phyloP scores from a whole-genome alignment of 2,329 filamentous ascomycete genomes.

The Graphiopsis chlorocephala region DNA sequence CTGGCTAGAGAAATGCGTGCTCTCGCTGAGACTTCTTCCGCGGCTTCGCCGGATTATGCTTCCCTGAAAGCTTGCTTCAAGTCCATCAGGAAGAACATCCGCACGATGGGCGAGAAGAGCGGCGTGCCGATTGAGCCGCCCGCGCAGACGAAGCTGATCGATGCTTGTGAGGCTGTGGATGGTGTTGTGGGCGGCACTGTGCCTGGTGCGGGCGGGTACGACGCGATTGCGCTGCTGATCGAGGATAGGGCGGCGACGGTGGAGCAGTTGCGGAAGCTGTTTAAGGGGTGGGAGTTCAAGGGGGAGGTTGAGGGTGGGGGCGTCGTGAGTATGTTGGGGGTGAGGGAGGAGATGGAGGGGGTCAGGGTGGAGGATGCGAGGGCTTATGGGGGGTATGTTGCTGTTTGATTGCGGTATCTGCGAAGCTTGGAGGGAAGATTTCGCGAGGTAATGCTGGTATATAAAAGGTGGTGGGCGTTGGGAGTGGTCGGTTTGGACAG shows the following conservation, averaged over 20 bases:
- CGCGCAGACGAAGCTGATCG: slow-evolving; percentile 79
- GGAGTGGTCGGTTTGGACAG: no score
- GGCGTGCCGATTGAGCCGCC: slow-evolving; percentile 85
- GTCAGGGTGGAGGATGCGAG: slow-evolving; percentile 42
- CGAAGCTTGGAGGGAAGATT: not conserved
- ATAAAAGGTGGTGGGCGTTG: not conserved
- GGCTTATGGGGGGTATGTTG: slow-evolving; percentile 38
- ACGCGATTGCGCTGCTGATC: slow-evolving; percentile 80
- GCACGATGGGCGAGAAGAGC: slow-evolving; percentile 71
- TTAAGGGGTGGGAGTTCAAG: slow-evolving; percentile 61
- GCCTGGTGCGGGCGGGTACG: slow-evolving; percentile 89
- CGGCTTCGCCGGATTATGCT: slow-evolving; percentile 49
- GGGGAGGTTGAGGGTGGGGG: slow-evolving; percentile 40
- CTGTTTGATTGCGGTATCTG: not conserved
- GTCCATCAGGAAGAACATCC: slow-evolving; percentile 59
- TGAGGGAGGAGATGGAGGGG: slow-evolving; percentile 72
- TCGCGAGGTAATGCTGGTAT: not conserved
- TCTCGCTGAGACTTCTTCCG: slow-evolving; percentile 45
- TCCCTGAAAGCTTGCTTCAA: slow-evolving; percentile 53
- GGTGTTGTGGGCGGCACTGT: slow-evolving; percentile 91
- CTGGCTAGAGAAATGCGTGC: slow-evolving; percentile 63
- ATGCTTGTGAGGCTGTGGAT: slow-evolving; percentile 67
- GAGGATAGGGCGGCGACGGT: slow-evolving; percentile 68
- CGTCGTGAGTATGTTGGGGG: slow-evolving; percentile 65
- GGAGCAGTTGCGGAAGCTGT: slow-evolving; percentile 56